Percentiles rank a stretch among this genome's conserved stretches.
phyloP scores from a whole-genome alignment of 371 early-diverging fungal species.

The Parasitella parasitica region DNA sequence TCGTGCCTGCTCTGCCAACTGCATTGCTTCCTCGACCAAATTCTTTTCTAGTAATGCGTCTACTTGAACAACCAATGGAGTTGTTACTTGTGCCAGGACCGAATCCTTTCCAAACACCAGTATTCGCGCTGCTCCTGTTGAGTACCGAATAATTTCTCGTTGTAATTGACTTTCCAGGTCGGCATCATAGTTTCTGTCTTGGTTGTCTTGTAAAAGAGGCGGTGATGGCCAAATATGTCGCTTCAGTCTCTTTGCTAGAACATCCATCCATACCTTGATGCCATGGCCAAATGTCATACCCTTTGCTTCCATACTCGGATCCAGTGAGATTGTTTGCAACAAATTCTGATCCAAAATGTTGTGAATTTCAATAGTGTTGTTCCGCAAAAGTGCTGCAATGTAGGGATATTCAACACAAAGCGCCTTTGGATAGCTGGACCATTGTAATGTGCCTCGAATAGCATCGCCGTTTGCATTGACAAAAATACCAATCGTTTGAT shows the following conservation, averaged over 20 bases:
- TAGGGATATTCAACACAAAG: conserved; percentile 78
- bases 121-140: conserved; percentile 57
- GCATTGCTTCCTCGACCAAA: conserved; percentile 58
- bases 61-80: conserved; percentile 60
- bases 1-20: conserved; percentile 51
- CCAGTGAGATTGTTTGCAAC: conserved; percentile 60
- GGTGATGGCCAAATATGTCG: conserved; percentile 31
- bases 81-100: conserved; percentile 65
- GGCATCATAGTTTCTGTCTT: conserved; percentile 31
- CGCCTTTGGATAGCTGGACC: conserved; percentile 71
- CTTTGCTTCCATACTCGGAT: conserved; percentile 46
- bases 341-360: conserved; percentile 67
- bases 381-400: conserved; percentile 68
- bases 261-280: conserved; percentile 50
- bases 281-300: conserved; percentile 55
- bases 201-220: conserved; percentile 26
- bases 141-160: conserved; percentile 38
- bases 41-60: conserved; percentile 52
- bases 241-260: conserved; percentile 31
- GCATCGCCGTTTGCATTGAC: conserved; percentile 70
- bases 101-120: conserved; percentile 63
- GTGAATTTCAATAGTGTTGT: conserved; percentile 73
- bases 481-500: conserved; percentile 74
- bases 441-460: conserved; percentile 76
- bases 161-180: conserved; percentile 22